Base-by-base conservation (phyloP, 306 rosid genomes). In the Malus fusca region DNA sequence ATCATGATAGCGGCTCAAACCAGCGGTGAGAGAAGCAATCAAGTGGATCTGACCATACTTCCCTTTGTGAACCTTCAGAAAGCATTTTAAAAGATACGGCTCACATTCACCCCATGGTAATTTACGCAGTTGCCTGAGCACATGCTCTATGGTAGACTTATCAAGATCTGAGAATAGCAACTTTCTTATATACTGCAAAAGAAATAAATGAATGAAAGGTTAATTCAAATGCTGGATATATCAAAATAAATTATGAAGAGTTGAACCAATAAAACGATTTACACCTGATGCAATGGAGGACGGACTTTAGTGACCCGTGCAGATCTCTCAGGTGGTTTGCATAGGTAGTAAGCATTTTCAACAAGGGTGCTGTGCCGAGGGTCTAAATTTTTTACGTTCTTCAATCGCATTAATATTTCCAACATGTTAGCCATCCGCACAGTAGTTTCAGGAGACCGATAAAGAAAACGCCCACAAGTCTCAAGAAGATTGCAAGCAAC, bases 401-500 rank as follows among this genome's bases (percentile, higher is more conserved):
- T 96, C 82, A 96, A 87, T 55, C 99, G 97, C 99, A 92, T 96
- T 79, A 96, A 78, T 87, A 96, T 96, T 89, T 96, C 98, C 91
- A 96, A 81, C 99, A 92, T 96, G 86, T 96, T 96, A 65, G 91
- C 88, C 99, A 96, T 92, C 35, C 98, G 89, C 65, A 92, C 83
- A 59, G 93, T 81, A 79, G 99, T 96, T 92, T 96, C 99, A 78
- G 98, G 93, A 69, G 99, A 92, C 23, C 99, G 98, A 81, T 92
- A 96, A 74, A 96, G 90, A 85, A 89, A 96, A 78, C 99, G 99
- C 30, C 99, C 99, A 80, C 93, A 92, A 19, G 98, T 90, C 90
- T 96, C 99, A 18, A 96, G 96, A 80, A 96, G 98, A 87, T 90
- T 92, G 88, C 98, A 96, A 62, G 99, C 98, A 83, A 96, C 98